These are phyloP conservation scores for Wilhelminamyces savonicus DNA, from an alignment of 805 yeast genomes.

Conservation along the genomic window DNA sequence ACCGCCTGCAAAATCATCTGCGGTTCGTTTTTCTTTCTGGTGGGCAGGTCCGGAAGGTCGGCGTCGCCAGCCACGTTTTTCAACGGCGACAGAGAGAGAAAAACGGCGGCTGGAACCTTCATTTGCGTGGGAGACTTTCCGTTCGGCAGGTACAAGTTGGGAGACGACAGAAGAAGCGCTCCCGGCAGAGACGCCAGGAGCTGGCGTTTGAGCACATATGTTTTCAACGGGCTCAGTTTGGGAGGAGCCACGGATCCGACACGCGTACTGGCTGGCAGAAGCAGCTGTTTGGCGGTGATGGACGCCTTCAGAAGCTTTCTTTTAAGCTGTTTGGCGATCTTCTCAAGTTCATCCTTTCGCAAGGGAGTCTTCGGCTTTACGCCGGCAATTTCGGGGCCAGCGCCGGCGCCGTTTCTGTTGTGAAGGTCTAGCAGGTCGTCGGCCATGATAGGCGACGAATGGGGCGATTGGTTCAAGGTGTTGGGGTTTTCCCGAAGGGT, in stretches of 20 bases:
- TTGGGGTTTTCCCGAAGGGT: constrained; percentile 17
- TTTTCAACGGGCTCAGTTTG: constrained; percentile 25
- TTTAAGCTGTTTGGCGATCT: constrained; percentile 37
- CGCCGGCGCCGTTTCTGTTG: no score
- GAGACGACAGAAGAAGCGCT: constrained; percentile 20
- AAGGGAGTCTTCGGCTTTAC: constrained; percentile 28
- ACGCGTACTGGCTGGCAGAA: constrained; percentile 8
- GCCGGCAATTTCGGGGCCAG: no score
- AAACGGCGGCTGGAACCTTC: constrained; percentile 27
- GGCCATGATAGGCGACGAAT: constrained; percentile 8
- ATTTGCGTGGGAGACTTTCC: constrained; percentile 36
- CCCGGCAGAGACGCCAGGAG: constrained; percentile 13
- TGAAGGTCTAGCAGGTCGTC: constrained; percentile 5
- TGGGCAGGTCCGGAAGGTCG: constrained; percentile 26
- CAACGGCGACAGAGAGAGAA: constrained; percentile 30
- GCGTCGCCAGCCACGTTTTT: constrained; percentile 13
- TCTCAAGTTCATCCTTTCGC: constrained; percentile 39
- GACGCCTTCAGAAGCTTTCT: constrained; percentile 36
- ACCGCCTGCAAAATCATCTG: constrained; percentile 11
- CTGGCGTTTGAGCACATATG: constrained; percentile 17
- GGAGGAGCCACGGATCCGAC: constrained; percentile 16
- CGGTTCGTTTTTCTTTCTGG: constrained; percentile 11
- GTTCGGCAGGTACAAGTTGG: constrained; percentile 29
- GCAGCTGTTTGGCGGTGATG: constrained; percentile 36
- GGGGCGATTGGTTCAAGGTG: constrained; percentile 9